Conservation (phyloP, 371 early-diverging fungal species). For the Rhizomucor miehei region DNA sequence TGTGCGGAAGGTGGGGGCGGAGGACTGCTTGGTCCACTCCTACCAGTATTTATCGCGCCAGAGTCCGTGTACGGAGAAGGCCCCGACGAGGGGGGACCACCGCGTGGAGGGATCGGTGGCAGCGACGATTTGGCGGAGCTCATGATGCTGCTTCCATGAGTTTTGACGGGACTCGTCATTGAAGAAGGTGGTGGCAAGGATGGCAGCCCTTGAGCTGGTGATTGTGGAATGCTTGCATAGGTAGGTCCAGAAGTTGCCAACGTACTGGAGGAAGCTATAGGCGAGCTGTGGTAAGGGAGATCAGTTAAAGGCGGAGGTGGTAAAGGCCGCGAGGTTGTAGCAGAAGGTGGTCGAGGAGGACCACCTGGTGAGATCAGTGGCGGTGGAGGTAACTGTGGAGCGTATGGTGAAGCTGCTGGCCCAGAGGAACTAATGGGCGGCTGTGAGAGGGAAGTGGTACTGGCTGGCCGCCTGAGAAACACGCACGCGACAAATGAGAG, state of each 20-base stretch:
- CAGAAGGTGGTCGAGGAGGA: constrained; percentile 5
- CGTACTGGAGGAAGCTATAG: constrained; percentile 10
- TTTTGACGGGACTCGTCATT: constrained; percentile 1
- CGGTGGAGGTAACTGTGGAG: constrained; percentile 12
- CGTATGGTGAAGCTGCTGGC: constrained; percentile 4
- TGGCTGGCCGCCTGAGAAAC: constrained; percentile 9
- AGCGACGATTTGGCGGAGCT: constrained; percentile 7
- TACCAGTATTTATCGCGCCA: background rate
- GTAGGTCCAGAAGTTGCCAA: constrained; percentile 5
- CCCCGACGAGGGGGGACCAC: constrained; percentile 1
- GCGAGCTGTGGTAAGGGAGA: constrained; percentile 6
- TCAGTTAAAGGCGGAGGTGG: constrained; percentile 6
- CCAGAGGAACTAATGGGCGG: constrained; percentile 8
- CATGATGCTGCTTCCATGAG: background rate
- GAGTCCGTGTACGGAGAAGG: constrained; percentile 1
- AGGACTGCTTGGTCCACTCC: constrained; percentile 7
- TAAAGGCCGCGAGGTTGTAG: constrained; percentile 8
- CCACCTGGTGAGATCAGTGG: constrained; percentile 4
- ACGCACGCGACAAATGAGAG: background rate
- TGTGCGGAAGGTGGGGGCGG: constrained; percentile 2
- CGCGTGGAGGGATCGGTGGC: constrained; percentile 9
- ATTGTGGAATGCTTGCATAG: constrained; percentile 6
- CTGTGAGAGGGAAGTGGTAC: constrained; percentile 5
- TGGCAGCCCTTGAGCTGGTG: constrained; percentile 2
- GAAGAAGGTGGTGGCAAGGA: constrained; percentile 6